phyloP scores from a whole-genome alignment of 2,329 filamentous ascomycete genomes.

The Pleurostoma richardsiae region DNA sequence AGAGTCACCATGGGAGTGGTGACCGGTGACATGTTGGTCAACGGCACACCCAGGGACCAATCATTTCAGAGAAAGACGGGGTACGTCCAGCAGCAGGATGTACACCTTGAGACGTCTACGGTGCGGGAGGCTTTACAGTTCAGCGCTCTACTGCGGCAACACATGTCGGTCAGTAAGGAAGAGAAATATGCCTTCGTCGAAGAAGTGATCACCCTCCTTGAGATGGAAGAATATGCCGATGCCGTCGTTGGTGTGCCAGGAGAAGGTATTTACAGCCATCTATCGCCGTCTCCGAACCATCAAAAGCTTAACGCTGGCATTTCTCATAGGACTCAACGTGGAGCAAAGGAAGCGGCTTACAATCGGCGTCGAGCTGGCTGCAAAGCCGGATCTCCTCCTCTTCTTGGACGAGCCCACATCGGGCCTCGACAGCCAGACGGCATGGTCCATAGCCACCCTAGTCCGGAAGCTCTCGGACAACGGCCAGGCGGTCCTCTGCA shows the following conservation, averaged over 20 bases:
- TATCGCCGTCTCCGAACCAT: too few relatives aligned
- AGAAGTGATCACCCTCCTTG: constrained; percentile 38
- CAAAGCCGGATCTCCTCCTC: constrained; percentile 62
- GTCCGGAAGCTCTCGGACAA: constrained; percentile 58
- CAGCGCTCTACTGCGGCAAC: constrained; percentile 48
- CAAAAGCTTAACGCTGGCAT: too few relatives aligned
- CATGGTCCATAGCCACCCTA: constrained; percentile 66
- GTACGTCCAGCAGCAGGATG: constrained; percentile 59
- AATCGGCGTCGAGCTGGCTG: constrained; percentile 67
- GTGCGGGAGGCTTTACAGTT: constrained; percentile 45
- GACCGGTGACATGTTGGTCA: constrained; percentile 58
- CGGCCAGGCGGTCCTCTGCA: constrained; percentile 44
- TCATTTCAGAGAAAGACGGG: constrained; percentile 57
- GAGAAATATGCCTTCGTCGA: constrained; percentile 57
- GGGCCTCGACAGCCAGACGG: constrained; percentile 68
- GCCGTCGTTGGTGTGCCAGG: constrained; percentile 16
- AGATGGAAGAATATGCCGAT: constrained; percentile 15
- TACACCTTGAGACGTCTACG: constrained; percentile 45
- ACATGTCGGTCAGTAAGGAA: constrained; percentile 38
- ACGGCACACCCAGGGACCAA: constrained; percentile 28
- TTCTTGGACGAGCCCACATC: constrained; percentile 75
- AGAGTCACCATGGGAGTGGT: constrained; percentile 56
- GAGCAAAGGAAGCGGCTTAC: constrained; percentile 51
- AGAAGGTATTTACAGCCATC: not conserved
- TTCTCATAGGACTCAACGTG: constrained; percentile 16